Base-by-base conservation (phyloP, 768 basidiomycete species). In the Nevesoporus exiguus region DNA sequence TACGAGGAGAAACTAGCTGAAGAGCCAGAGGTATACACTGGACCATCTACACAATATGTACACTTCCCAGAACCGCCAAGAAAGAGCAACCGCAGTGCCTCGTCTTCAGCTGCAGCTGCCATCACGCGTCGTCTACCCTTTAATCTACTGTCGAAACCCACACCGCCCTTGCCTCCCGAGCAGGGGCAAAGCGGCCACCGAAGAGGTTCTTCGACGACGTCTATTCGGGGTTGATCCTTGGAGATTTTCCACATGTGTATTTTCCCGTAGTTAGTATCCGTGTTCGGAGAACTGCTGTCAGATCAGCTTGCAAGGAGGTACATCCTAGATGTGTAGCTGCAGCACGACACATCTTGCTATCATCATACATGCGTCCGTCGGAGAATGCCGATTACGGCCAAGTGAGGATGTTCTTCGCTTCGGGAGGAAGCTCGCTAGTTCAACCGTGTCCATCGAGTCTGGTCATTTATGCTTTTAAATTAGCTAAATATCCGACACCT, bases 41-140 rank as follows among this genome's bases (percentile, higher is more conserved):
- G 87, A 4, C 86, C 87, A 33, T 77, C 87, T 45, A 80, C 78
- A 51, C 84, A 85, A 57, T 88, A 84, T 70, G 84, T 88, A 15
- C 77, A 77, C 54, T 87, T 88, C 58, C 86, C 85, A 22, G 85
- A 85, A 53, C 88, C 87, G 50, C 85, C 84, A 36, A 58, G 64
- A 50, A 70, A 73, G 60, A 78, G 77, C 47, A 76, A 65, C 50
- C 77, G 73, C 42, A 59, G 62, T 34, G 60, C 62, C n/a, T 61
- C 64, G 46, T 66, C 64, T 39, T 80, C 80, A 1, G 77, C 83
- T 42, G 80, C 78, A n/a, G 74, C 78, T 56, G 79, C 59, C 8
- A 67, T 59, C 57, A 65, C 75, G 52, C 82, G 86, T 31, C 80
- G 88, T 61, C 77, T 88, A 64, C 81, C 81, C 3, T 87, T 90